Evolutionary conservation across 257 asterid species (phyloP).

Genomic region (Solanum bulbocastanum): DNA sequence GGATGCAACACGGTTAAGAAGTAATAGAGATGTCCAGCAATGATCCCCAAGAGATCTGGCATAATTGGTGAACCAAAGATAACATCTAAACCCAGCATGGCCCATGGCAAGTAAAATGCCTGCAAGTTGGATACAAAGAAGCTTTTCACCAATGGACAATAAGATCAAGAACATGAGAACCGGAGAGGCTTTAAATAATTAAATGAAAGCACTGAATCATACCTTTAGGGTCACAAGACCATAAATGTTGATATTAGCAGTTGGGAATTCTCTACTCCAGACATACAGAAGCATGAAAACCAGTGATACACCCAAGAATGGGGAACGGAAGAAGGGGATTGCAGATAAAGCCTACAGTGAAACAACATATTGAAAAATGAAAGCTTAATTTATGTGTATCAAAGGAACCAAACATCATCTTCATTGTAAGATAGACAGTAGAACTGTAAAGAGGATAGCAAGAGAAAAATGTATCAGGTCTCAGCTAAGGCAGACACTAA

Average conservation of each 20-base stretch:
- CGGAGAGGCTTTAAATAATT: neutral
- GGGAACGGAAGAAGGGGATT: constrained; percentile 58
- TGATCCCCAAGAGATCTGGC: constrained; percentile 76
- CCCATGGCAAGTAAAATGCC: constrained; percentile 99
- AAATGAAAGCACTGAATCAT: constrained; percentile 4
- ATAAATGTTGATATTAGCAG: constrained; percentile 65
- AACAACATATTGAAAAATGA: neutral
- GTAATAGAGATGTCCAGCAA: constrained; percentile 90
- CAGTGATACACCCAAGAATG: constrained; percentile 68
- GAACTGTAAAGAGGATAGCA: neutral
- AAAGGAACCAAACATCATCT: neutral
- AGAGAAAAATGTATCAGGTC: neutral
- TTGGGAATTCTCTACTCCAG: constrained; percentile 97
- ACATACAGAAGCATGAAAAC: constrained; percentile 95
- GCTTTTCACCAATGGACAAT: neutral
- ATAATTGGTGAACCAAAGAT: constrained; percentile 68
- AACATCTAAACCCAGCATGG: constrained; percentile 85
- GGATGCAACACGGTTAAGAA: constrained; percentile 90
- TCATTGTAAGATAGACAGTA: neutral
- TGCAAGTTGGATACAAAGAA: constrained; percentile 16
- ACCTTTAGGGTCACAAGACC: constrained; percentile 92
- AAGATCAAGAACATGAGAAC: neutral
- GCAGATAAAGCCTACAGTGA: constrained; percentile 54
- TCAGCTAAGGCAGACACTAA: neutral
- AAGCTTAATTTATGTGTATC: neutral